Conservation (phyloP, 202 grass and related monocot genomes). For the Schoenoplectus triqueter region DNA sequence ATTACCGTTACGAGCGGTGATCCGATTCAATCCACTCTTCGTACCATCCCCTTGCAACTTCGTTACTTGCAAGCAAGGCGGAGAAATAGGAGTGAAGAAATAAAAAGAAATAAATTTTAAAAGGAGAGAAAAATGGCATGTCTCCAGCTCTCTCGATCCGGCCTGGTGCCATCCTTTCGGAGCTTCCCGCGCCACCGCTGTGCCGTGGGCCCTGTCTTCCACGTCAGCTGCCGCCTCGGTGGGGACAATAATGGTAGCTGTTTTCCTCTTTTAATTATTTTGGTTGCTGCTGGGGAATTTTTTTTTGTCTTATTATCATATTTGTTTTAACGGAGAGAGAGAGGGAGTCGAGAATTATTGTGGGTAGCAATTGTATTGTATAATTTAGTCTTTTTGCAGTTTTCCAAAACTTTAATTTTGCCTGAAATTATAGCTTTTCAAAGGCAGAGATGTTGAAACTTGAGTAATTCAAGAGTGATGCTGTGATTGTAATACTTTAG, state of each 20-base stretch:
- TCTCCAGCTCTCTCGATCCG: slow-evolving; percentile 52
- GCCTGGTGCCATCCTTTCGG: slow-evolving; percentile 33
- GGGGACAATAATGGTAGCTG: slow-evolving; percentile 37
- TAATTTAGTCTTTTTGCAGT: too few relatives aligned
- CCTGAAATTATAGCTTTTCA: not conserved
- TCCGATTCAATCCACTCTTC: not conserved
- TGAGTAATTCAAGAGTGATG: not conserved
- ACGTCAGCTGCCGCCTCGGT: slow-evolving; percentile 47
- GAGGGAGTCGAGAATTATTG: not conserved
- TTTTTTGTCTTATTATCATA: not conserved
- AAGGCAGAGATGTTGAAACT: not conserved
- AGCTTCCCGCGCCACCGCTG: slow-evolving; percentile 3
- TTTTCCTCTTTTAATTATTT: not conserved
- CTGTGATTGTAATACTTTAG: slow-evolving; percentile 3
- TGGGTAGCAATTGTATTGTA: not conserved
- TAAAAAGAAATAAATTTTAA: not conserved
- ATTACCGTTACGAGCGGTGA: slow-evolving; percentile 27
- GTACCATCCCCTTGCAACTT: not conserved
- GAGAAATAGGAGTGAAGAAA: not conserved
- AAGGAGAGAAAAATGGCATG: slow-evolving; percentile 48
- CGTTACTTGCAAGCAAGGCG: not conserved
- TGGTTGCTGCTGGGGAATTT: not conserved
- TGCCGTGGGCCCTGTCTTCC: not conserved
- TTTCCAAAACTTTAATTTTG: not conserved
- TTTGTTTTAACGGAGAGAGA: slow-evolving; percentile 11